A percentile compares a stretch with the other conserved stretches of the same genome.
Evolutionary conservation across 192 early-diverging fungal species (phyloP).

Genomic region (Coemansia sp.): DNA sequence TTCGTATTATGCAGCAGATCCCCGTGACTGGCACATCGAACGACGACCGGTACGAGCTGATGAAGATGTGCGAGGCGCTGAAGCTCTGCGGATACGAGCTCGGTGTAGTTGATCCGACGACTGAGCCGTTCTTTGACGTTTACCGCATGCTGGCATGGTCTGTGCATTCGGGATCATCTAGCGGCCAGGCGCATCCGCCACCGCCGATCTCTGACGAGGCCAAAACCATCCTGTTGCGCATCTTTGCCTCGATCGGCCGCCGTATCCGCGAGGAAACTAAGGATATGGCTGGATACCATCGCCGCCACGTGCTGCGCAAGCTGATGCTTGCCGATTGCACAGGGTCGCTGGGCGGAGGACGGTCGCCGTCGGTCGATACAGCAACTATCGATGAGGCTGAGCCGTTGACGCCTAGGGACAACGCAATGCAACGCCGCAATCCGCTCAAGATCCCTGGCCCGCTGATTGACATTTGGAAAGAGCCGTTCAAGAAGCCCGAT

Average conservation of each 20-base stretch:
- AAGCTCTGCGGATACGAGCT: slow-evolving; percentile 51
- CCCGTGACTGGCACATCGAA: slow-evolving; percentile 16
- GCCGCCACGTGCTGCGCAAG: slow-evolving; percentile 42
- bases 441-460: slow-evolving; percentile 41
- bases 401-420: neutral
- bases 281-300: slow-evolving; percentile 49
- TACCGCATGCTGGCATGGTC: slow-evolving; percentile 42
- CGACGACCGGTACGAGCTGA: slow-evolving; percentile 43
- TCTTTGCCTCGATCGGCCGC: slow-evolving; percentile 37
- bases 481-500: slow-evolving; percentile 38
- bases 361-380: neutral
- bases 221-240: slow-evolving; percentile 19
- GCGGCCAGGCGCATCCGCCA: slow-evolving; percentile 15
- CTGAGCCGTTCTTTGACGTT: slow-evolving; percentile 23
- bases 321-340: slow-evolving; percentile 23
- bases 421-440: slow-evolving; percentile 4
- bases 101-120: slow-evolving; percentile 14
- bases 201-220: slow-evolving; percentile 34
- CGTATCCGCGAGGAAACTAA: slow-evolving; percentile 41
- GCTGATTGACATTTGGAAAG: slow-evolving; percentile 49
- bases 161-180: slow-evolving; percentile 28
- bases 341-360: neutral
- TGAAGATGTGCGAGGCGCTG: slow-evolving; percentile 50
- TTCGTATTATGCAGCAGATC: slow-evolving; percentile 18
- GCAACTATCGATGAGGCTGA: slow-evolving; percentile 1